phyloP scores from a whole-genome alignment of 2,329 filamentous ascomycete species.

The Talaromyces rugulosus region DNA sequence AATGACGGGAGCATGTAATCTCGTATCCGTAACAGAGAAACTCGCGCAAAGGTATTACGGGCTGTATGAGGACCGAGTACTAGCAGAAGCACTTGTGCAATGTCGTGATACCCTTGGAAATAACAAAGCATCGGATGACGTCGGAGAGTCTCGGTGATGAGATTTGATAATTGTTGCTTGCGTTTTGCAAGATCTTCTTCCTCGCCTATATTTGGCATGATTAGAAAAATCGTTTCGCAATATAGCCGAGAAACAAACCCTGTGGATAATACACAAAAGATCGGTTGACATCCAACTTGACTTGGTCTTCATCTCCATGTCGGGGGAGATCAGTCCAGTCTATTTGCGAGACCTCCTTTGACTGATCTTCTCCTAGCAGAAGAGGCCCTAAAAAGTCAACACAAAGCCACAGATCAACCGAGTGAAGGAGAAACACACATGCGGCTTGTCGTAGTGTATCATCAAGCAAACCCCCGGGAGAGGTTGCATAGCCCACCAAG shows the following conservation, averaged over 20 bases:
- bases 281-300: conserved; percentile 84
- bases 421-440: conserved; percentile 57
- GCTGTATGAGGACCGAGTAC: conserved; percentile 66
- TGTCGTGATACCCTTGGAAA: conserved; percentile 98
- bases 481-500: conserved; percentile 57
- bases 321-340: conserved; percentile 61
- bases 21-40: conserved; percentile 84
- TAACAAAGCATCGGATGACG: conserved; percentile 81
- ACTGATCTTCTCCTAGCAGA: conserved; percentile 39
- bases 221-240: not conserved
- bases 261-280: conserved; percentile 97
- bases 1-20: conserved; percentile 97
- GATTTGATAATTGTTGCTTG: conserved; percentile 70
- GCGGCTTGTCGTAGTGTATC: conserved; percentile 67
- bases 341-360: conserved; percentile 16
- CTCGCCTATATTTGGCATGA: conserved; percentile 50
- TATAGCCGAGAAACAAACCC: conserved; percentile 50
- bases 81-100: conserved; percentile 89
- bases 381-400: conserved; percentile 40
- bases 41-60: conserved; percentile 64
- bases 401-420: not conserved
- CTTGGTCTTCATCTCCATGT: conserved; percentile 88
- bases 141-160: conserved; percentile 79
- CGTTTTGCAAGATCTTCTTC: conserved; percentile 64
- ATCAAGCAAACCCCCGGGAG: conserved; percentile 62